phyloP scores from a whole-genome alignment of 352 stramenopile genomes.

The Halophytophthora batemanensis region DNA sequence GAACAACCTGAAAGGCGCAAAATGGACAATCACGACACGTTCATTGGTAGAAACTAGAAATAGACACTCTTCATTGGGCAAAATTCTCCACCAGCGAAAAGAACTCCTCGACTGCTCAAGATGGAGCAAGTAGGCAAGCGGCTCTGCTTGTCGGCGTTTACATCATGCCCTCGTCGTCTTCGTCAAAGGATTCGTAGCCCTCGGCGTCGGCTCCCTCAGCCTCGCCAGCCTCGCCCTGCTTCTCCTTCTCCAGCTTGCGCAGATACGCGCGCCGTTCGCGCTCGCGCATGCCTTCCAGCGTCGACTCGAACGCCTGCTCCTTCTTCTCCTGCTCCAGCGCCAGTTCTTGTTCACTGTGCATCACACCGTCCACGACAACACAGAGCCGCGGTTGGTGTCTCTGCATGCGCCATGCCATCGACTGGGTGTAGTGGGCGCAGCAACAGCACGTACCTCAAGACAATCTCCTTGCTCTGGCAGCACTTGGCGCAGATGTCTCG shows the following conservation, averaged over 20 bases:
- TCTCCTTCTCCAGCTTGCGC: constrained; percentile 65
- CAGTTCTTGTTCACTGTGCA: constrained; percentile 50
- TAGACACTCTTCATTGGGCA: constrained; percentile 19
- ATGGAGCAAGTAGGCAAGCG: constrained; percentile 20
- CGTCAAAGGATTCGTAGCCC: constrained; percentile 51
- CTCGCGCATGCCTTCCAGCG: constrained; percentile 69
- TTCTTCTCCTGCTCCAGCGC: constrained; percentile 40
- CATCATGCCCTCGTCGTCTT: constrained; percentile 52
- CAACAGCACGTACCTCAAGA: constrained; percentile 40
- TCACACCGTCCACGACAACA: not conserved
- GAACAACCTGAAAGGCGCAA: not conserved
- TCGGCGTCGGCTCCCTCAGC: constrained; percentile 21
- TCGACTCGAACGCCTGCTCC: constrained; percentile 46
- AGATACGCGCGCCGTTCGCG: constrained; percentile 70
- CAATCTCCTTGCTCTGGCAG: constrained; percentile 70
- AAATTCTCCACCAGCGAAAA: constrained; percentile 3
- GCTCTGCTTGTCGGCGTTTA: constrained; percentile 10
- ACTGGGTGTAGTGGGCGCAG: no score
- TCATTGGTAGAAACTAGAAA: constrained; percentile 17
- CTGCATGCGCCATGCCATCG: not conserved
- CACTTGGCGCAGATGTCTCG: constrained; percentile 89
- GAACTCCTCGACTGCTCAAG: not conserved
- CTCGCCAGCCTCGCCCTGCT: constrained; percentile 33
- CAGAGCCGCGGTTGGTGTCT: not conserved
- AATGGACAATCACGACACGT: not conserved